Base-by-base conservation (phyloP, 2,329 filamentous ascomycete species). In the Sporothrix schenckii region DNA sequence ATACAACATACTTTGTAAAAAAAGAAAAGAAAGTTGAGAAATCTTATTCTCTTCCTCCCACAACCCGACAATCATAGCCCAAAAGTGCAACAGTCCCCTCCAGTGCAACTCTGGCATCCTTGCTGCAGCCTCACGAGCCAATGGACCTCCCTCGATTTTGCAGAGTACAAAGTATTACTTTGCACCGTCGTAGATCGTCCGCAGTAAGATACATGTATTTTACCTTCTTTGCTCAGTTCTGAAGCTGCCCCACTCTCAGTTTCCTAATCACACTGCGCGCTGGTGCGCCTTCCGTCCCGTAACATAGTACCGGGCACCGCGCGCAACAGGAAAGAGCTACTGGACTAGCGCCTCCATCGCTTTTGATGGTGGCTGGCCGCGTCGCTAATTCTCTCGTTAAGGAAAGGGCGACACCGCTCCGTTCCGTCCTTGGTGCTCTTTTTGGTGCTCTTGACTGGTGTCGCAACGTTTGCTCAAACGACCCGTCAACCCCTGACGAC, bases 311-410 rank as follows among this genome's bases (percentile, higher is more conserved):
- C 30, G 54, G 16, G 54, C 58, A 63, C 21, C 47, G 9, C 61
- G 24, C 61, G 60, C 41, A 63, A 65, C 61, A 50, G 44, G 61
- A 50, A 39, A 68, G 66, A 60, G 66, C 66, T 68, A 49, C 27
- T 58, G 14, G 44, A 52, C 70, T 71, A 71, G 73, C 73, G 72
- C 74, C 68, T 63, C 66, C 66, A 58, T 70, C 72, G 71, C 75
- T 79, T 75, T 77, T 77, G 47, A 69, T 54, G 54, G 66, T 56
- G 49, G 49, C 47, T 66, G 63, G 63, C 61, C 47, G 47, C 63
- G 63, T 65, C 63, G 63, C 19, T 52, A 44, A 13, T 67, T 56
- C 44, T 19, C 34, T 50, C 50, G 9, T 60, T 39, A 14, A 13
- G 27, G 61, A 50, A 65, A 5, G 39, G 11, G 21, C n/a, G 11